These are phyloP conservation scores for Neoboletus subvelutipes DNA, from an alignment of 768 basidiomycete species.

Conservation along the genomic window DNA sequence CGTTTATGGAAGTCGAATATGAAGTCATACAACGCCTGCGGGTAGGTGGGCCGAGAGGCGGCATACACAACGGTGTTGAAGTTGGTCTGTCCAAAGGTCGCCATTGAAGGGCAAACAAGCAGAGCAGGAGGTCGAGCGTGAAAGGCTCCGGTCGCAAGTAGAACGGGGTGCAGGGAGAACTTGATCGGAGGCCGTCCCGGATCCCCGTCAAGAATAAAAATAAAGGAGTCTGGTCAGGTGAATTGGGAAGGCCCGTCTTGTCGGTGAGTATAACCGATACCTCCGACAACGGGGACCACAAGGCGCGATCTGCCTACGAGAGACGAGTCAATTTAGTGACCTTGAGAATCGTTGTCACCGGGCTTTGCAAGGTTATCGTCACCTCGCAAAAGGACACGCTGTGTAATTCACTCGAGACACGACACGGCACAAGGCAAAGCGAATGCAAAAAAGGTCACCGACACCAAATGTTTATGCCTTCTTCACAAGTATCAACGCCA, in stretches of 20 bases:
- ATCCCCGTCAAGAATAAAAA: not conserved
- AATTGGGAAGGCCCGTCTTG: not conserved
- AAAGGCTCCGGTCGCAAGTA: not conserved
- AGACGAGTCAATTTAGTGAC: no score
- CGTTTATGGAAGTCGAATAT: slow-evolving; percentile 56
- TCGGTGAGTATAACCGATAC: not conserved
- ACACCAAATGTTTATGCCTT: slow-evolving; percentile 6
- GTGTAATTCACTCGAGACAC: no score
- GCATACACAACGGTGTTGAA: slow-evolving; percentile 67
- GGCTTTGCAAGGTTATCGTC: not conserved
- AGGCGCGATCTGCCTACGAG: no score
- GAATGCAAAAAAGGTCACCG: not conserved
- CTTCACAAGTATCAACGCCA: slow-evolving; percentile 33
- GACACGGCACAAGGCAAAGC: not conserved
- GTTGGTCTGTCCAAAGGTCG: slow-evolving; percentile 65
- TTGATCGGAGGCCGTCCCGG: not conserved
- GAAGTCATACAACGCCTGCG: slow-evolving; percentile 58
- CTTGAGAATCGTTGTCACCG: not conserved
- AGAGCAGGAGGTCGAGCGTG: no score
- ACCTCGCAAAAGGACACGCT: not conserved
- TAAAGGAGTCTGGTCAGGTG: not conserved
- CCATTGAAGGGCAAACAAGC: slow-evolving; percentile 41
- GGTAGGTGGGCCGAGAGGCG: slow-evolving; percentile 68
- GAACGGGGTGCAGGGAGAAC: not conserved
- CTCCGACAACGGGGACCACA: no score